Base-by-base conservation (phyloP, 192 early-diverging fungal species). In the Coemansia sp. region DNA sequence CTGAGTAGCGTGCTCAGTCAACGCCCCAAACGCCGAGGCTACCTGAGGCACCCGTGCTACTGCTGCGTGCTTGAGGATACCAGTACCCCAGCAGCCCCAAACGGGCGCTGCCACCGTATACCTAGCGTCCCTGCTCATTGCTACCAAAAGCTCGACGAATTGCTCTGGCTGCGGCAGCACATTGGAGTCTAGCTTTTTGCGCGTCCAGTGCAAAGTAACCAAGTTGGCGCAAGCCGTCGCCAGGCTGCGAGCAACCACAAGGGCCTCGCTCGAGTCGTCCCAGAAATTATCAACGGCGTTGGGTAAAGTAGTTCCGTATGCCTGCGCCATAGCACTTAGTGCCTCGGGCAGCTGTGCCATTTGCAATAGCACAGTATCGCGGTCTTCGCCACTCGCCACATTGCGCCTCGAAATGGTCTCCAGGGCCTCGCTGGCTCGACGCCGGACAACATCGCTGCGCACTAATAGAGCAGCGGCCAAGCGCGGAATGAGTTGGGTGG, bases 201-300 rank as follows among this genome's bases (percentile, higher is more conserved):
- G 80, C 47, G 74, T 71, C 80, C 80, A 82, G 58, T 82, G 80
- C 65, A 70, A 18, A 27, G 64, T 59, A 4, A 49, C 74, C 49
- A 76, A 61, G 15, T 70, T 73, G 2, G 53, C 43, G 52, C 43
- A 35, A 0, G 18, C 55, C 61, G 50, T 61, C 18, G 80, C 15
- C 22, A 82, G 39, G 1, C 41, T 41, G 1, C 59, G 44, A 2
- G 80, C 80, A 29, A 53, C 41, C 4, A 44, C 43, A 13, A 82
- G 59, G 12, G 74, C 78, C 3, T 72, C 78, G n/a, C n/a, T 39
- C 4, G 64, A 27, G 38, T 81, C 78, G 13, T 29, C 44, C 70
- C 74, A 75, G n/a, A 20, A 43, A 6, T 22, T 50, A 5, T 70
- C 74, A 0, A 45, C 50, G 4, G 53, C 60, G 1, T 52, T 11